phyloP scores from a whole-genome alignment of 192 early-diverging fungal genomes.

The Mortierella hygrophila region DNA sequence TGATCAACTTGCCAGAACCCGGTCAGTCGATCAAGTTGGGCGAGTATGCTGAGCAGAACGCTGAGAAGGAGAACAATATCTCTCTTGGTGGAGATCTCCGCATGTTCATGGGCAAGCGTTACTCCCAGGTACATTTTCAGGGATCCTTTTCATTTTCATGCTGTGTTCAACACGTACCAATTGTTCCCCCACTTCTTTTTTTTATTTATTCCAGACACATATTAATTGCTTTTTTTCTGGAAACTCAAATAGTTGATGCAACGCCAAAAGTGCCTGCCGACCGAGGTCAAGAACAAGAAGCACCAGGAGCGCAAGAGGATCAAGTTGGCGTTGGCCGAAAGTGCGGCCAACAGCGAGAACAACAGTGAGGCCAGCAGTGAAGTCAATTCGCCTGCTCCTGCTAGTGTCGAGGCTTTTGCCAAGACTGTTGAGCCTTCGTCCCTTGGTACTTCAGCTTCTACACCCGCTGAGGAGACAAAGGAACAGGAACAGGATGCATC shows the following conservation, averaged over 20 bases:
- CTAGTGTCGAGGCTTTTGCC: background rate
- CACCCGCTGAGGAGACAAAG: background rate
- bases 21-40: constrained; percentile 29
- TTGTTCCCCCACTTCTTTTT: background rate
- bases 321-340: constrained; percentile 25
- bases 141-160: background rate
- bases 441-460: background rate
- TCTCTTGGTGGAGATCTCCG: constrained; percentile 51
- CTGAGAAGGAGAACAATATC: constrained; percentile 43
- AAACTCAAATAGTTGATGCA: constrained; percentile 32
- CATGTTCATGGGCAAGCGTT: constrained; percentile 56
- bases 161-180: too few species aligned
- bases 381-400: constrained; percentile 19
- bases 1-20: constrained; percentile 36
- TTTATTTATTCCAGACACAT: too few species aligned
- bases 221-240: background rate
- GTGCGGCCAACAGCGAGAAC: constrained; percentile 19
- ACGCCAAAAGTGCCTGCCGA: constrained; percentile 51
- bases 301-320: constrained; percentile 42
- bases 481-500: background rate
- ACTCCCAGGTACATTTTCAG: constrained; percentile 31
- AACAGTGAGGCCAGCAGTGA: constrained; percentile 17
- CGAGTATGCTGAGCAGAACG: constrained; percentile 39
- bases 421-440: background rate
- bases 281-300: constrained; percentile 37